Evolutionary conservation across 129 eudicot genomes (phyloP).

Genomic region (Flaveria brownii): DNA sequence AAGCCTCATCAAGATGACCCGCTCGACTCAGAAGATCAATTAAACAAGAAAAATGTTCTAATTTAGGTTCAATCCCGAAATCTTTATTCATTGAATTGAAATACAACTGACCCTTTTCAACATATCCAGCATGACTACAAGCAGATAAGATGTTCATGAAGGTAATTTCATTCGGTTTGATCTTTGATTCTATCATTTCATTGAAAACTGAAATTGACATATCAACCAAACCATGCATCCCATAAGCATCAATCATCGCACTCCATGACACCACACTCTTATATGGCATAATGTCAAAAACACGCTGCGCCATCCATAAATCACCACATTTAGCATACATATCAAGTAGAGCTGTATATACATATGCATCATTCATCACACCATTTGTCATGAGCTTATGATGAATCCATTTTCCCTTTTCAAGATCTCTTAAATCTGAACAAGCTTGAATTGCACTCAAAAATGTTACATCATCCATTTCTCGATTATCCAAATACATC

Average conservation of each 20-base stretch:
- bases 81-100: conserved; percentile 55
- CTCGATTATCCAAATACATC: conserved; percentile 42
- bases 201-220: conserved; percentile 43
- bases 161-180: conserved; percentile 60
- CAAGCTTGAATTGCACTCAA: conserved; percentile 73
- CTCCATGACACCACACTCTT: conserved; percentile 73
- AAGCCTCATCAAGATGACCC: conserved; percentile 63
- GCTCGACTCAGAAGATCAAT: conserved; percentile 80
- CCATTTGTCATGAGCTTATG: conserved; percentile 54
- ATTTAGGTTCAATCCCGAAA: conserved; percentile 50
- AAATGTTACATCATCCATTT: conserved; percentile 72
- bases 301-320: conserved; percentile 47
- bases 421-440: conserved; percentile 57
- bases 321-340: conserved; percentile 90
- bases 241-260: conserved; percentile 73
- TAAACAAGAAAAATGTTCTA: conserved; percentile 66
- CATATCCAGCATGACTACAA: conserved; percentile 83
- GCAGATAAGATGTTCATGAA: conserved; percentile 75
- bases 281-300: conserved; percentile 57
- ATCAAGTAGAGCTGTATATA: conserved; percentile 63
- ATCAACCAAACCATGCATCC: conserved; percentile 63
- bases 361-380: conserved; percentile 41
- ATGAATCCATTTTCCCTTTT: conserved; percentile 73
- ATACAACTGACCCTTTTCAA: conserved; percentile 61
- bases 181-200: conserved; percentile 53